Evolutionary conservation across 805 yeast genomes (phyloP).

Genomic region (Torulaspora indica): DNA sequence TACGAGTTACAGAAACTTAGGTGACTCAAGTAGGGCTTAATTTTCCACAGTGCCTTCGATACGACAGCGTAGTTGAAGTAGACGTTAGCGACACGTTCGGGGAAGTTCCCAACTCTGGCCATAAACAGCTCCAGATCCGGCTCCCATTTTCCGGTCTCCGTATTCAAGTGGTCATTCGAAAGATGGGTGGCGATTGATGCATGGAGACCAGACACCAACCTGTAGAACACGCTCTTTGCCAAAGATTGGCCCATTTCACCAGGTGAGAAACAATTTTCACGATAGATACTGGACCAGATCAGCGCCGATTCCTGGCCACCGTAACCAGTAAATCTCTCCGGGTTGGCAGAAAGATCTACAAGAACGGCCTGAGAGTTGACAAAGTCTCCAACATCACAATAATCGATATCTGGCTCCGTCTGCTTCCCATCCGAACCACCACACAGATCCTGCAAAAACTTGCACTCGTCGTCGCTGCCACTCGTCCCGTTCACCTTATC

Average conservation of each 20-base stretch:
- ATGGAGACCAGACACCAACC: conserved; percentile 88
- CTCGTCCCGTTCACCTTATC: conserved; percentile 31
- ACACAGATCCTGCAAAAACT: conserved; percentile 40
- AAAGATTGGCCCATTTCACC: conserved; percentile 54
- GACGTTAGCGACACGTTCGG: conserved; percentile 83
- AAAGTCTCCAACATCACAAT: conserved; percentile 60
- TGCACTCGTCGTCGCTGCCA: conserved; percentile 32
- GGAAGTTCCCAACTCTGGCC: conserved; percentile 83
- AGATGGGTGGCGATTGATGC: conserved; percentile 92
- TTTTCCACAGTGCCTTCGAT: conserved; percentile 71
- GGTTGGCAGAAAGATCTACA: conserved; percentile 82
- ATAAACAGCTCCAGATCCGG: conserved; percentile 80
- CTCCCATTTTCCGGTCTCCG: conserved; percentile 70
- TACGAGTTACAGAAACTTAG: conserved; percentile 46
- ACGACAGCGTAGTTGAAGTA: conserved; percentile 90
- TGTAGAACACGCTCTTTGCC: conserved; percentile 84
- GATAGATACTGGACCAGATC: conserved; percentile 90
- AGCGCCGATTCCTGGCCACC: conserved; percentile 87
- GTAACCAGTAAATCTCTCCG: conserved; percentile 95
- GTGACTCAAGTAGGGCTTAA: conserved; percentile 48
- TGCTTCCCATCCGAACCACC: conserved; percentile 8
- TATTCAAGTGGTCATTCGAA: conserved; percentile 72
- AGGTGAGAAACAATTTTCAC: conserved; percentile 77
- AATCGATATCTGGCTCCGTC: conserved; percentile 49
- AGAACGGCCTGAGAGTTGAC: conserved; percentile 67